Conservation (phyloP, 2,329 filamentous ascomycete species). For the Colletotrichum sansevieriae region DNA sequence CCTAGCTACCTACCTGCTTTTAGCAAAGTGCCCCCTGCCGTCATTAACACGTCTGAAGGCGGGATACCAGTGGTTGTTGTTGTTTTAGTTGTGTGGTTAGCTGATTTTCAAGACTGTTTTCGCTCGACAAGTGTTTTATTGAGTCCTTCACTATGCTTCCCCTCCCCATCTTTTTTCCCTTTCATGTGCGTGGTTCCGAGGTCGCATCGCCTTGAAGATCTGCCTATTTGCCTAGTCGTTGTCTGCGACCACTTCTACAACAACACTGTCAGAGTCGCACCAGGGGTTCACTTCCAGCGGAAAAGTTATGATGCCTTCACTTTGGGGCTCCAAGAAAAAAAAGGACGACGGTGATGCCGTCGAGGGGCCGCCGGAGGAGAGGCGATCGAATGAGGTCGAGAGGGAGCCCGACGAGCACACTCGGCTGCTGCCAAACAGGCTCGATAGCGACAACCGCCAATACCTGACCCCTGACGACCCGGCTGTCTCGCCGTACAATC, state of each 20-base stretch:
- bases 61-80: constrained; percentile 13
- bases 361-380: constrained; percentile 44
- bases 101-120: background rate
- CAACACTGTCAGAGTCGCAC: background rate
- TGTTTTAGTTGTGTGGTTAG: constrained; percentile 16
- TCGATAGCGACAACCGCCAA: constrained; percentile 59
- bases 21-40: constrained; percentile 21
- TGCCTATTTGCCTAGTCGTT: too few species aligned
- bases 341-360: constrained; percentile 46
- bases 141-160: background rate
- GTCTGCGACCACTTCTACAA: background rate
- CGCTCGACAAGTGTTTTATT: background rate
- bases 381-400: constrained; percentile 16
- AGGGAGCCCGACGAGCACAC: constrained; percentile 65
- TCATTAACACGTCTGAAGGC: constrained; percentile 37
- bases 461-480: constrained; percentile 57
- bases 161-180: background rate
- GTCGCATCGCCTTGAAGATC: constrained; percentile 8
- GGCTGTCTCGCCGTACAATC: constrained; percentile 89
- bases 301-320: constrained; percentile 27
- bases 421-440: constrained; percentile 77
- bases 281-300: background rate
- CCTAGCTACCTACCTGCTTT: background rate
- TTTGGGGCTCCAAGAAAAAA: constrained; percentile 38
- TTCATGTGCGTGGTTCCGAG: background rate